Base-by-base conservation (phyloP, 768 basidiomycete species). In the Leucosporidium scottii region DNA sequence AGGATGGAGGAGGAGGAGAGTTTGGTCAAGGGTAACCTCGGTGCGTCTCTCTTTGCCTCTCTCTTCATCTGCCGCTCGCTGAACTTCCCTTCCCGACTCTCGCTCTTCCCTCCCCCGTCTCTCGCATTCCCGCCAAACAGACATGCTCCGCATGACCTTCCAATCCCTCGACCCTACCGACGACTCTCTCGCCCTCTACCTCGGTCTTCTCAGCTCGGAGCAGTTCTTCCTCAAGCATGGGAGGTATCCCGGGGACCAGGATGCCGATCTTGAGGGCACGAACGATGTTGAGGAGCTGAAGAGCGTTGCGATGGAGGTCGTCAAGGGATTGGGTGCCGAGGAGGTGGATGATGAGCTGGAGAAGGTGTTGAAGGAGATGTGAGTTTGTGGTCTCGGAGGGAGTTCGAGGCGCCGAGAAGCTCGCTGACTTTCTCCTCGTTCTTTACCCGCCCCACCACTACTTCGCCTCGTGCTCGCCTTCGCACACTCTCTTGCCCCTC, bases 341-440 rank as follows among this genome's bases (percentile, higher is more conserved):
- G 78, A 80, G 1, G 78, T 87, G 21, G 81, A 83, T 51, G 83
- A 85, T 34, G 80, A 78, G 2, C 73, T 69, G 17, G 56, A 25
- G 36, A 67, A 71, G 51, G 72, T 59, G 36, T 64, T 62, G n/a
- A 51, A 31, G 36, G 74, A 76, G 54, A 60, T 76, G 76, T 77
- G 30, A n/a, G 74, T 72, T 34, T 4, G 5, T 10, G 34, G 34
- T 34, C 10, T 34, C 10, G 34, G 34, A 10, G 5, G 34, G 10
- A 10, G 10, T 34, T 4, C 4, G 34, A 34, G 34, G 34, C 10
- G 34, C 10, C 10, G 34, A 34, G 4, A 10, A 34, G 34, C n/a
- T 34, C 34, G 34, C 34, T 34, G 34, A 34, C 34, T n/a, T n/a
- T n/a, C n/a, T n/a, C n/a, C n/a, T n/a, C n/a, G n/a, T n/a, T n/a